Conservation (phyloP, 495 filamentous ascomycete species). For the Melanomma pulvis-pyrius region DNA sequence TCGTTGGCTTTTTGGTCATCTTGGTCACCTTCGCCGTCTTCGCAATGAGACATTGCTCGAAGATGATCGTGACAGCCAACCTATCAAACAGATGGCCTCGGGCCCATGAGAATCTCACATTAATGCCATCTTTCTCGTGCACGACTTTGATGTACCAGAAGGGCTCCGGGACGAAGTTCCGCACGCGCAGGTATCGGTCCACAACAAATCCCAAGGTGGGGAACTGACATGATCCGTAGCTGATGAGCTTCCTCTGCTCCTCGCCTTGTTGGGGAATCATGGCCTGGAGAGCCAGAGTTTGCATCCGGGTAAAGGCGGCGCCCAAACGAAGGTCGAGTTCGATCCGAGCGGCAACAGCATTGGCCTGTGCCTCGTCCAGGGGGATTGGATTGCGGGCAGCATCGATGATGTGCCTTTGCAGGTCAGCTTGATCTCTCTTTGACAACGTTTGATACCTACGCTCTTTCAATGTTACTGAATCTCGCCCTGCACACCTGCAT, state of each 20-base stretch:
- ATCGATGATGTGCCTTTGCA: constrained; percentile 69
- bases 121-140: constrained; percentile 72
- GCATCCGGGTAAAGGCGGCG: constrained; percentile 86
- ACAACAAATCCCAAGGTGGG: constrained; percentile 96
- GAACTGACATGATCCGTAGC: constrained; percentile 97
- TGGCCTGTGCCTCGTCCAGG: constrained; percentile 83
- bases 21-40: constrained; percentile 77
- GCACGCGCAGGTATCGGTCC: constrained; percentile 87
- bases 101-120: constrained; percentile 84
- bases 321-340: constrained; percentile 93
- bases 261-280: constrained; percentile 64
- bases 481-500: constrained; percentile 82
- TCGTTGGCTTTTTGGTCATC: constrained; percentile 85
- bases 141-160: constrained; percentile 93
- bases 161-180: constrained; percentile 87
- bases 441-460: constrained; percentile 55
- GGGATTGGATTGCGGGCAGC: constrained; percentile 76
- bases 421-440: not conserved
- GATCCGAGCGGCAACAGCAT: constrained; percentile 85
- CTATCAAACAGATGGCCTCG: constrained; percentile 86
- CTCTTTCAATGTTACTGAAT: constrained; percentile 95
- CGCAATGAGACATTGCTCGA: constrained; percentile 81
- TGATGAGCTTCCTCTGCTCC: constrained; percentile 60
- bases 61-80: constrained; percentile 75
- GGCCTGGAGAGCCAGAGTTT: constrained; percentile 71